A percentile compares a stretch with the other conserved stretches of the same genome.
phyloP scores from a whole-genome alignment of 257 asterid species.

The Parsonsia alboflavescens region DNA sequence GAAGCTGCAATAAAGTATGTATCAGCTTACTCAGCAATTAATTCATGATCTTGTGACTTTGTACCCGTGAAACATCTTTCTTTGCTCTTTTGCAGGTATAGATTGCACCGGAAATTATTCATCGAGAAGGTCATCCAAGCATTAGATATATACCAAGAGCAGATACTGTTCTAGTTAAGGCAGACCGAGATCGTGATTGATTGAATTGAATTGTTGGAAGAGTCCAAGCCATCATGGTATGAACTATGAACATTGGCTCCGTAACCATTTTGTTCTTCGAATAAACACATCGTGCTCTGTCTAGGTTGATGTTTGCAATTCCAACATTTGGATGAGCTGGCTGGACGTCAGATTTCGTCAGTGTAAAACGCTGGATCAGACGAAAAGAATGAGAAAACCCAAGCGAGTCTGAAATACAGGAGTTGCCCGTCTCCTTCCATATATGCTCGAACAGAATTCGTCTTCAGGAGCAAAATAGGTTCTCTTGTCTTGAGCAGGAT shows the following conservation, averaged over 20 bases:
- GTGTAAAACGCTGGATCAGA: neutral
- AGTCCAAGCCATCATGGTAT: neutral
- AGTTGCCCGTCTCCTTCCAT: neutral
- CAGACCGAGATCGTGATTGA: neutral
- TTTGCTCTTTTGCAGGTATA: conserved; percentile 53
- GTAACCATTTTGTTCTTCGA: neutral
- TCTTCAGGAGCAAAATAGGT: neutral
- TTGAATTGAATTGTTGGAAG: neutral
- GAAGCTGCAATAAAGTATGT: conserved; percentile 88
- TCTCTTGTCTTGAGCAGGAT: neutral
- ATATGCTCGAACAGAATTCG: neutral
- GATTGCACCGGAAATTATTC: conserved; percentile 71
- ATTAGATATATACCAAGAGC: conserved; percentile 69
- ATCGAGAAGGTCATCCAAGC: conserved; percentile 80
- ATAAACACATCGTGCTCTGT: neutral
- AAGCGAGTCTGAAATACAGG: neutral
- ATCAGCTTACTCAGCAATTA: neutral
- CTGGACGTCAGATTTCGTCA: neutral
- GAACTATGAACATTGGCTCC: neutral
- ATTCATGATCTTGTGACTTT: conserved; percentile 3
- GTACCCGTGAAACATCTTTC: conserved; percentile 6
- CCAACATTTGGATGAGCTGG: neutral
- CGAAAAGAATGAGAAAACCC: neutral
- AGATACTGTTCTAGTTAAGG: conserved; percentile 50
- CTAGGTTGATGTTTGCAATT: neutral